Conservation (phyloP, 164 flowering plant genomes). For the Liriodendron chinense region DNA sequence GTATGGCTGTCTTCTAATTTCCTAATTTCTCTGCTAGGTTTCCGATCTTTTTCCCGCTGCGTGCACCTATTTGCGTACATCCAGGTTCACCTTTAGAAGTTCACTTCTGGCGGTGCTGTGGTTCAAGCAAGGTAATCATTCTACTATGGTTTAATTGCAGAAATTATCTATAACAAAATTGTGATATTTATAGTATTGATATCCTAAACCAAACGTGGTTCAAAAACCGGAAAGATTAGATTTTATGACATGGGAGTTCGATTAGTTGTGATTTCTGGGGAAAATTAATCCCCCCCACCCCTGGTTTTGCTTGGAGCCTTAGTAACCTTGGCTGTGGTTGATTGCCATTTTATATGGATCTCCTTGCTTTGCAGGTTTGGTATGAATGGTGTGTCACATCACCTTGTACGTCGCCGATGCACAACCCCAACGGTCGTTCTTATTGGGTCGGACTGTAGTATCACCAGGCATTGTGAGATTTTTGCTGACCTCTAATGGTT, state of each 20-base stretch:
- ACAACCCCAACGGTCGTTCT: conserved; percentile 93
- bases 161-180: too few species aligned
- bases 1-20: not conserved
- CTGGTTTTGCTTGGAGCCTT: not conserved
- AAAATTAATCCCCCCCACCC: not conserved
- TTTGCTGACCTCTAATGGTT: too few species aligned
- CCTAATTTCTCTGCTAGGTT: conserved; percentile 52
- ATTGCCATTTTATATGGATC: not conserved
- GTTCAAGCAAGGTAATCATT: conserved; percentile 67
- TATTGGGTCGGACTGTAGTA: conserved; percentile 91
- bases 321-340: not conserved
- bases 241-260: not conserved
- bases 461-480: not conserved
- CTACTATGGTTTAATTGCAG: not conserved
- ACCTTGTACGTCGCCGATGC: conserved; percentile 59
- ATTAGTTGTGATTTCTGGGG: not conserved
- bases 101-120: conserved; percentile 94
- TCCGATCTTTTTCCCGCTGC: conserved; percentile 86
- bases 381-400: conserved; percentile 88
- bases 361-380: conserved; percentile 68
- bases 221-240: too few species aligned
- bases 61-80: conserved; percentile 62
- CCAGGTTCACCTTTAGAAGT: conserved; percentile 69
- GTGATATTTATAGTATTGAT: too few species aligned
- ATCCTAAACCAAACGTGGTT: too few species aligned